These are phyloP conservation scores for Trichoderma simmonsii DNA, from an alignment of 2,329 filamentous ascomycete genomes.

Conservation along the genomic window DNA sequence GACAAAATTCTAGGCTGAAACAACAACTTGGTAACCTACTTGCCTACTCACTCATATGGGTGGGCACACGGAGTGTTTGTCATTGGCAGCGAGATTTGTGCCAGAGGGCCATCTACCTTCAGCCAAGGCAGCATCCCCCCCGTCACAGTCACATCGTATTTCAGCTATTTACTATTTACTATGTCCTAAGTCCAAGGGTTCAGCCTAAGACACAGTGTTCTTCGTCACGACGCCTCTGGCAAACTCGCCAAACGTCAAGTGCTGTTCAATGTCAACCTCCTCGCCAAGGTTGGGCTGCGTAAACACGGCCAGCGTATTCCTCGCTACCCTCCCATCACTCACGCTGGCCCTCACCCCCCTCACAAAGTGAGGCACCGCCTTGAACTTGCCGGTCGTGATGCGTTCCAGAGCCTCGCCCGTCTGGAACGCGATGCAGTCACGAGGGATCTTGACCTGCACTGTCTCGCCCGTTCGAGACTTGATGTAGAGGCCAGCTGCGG, in stretches of 20 bases:
- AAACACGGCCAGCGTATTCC: constrained; percentile 93
- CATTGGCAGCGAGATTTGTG: not conserved
- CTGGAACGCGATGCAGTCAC: constrained; percentile 91
- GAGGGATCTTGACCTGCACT: constrained; percentile 88
- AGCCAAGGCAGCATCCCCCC: constrained; percentile 2
- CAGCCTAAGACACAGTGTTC: constrained; percentile 49
- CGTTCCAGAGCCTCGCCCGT: constrained; percentile 88
- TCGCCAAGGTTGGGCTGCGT: constrained; percentile 92
- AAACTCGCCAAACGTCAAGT: constrained; percentile 72
- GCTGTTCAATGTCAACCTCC: constrained; percentile 65
- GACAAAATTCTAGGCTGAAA: not conserved
- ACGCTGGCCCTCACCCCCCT: constrained; percentile 63
- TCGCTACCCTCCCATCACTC: constrained; percentile 55
- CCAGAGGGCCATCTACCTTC: not conserved
- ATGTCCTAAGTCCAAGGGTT: not conserved
- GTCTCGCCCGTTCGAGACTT: constrained; percentile 76
- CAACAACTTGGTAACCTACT: not conserved
- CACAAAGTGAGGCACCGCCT: constrained; percentile 94
- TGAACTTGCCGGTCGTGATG: constrained; percentile 88
- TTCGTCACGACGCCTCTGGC: constrained; percentile 60
- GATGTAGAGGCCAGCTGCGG: constrained; percentile 88
- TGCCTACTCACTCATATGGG: not conserved
- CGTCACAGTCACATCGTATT: not conserved
- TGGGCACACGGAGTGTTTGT: not conserved
- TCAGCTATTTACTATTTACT: not conserved